Conservation (phyloP, 257 asterid species). For the Nicotiana attenuata region DNA sequence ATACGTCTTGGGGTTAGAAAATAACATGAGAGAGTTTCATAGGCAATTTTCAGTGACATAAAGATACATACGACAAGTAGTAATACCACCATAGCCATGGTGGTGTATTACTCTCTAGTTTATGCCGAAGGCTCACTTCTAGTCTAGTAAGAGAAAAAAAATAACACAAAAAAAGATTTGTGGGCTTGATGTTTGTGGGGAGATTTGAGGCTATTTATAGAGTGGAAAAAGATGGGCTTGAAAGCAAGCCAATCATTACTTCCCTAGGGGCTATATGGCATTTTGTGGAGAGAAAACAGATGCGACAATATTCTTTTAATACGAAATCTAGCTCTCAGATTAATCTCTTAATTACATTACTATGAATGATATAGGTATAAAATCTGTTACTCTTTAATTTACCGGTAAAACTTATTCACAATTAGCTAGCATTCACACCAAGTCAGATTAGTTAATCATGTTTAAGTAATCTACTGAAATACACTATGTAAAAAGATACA, state of each 20-base stretch:
- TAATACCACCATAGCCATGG: constrained; percentile 32
- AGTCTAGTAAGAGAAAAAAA: not conserved
- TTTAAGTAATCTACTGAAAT: not conserved
- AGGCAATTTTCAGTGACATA: constrained; percentile 26
- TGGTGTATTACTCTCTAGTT: not conserved
- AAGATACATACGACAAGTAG: constrained; percentile 16
- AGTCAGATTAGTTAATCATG: not conserved
- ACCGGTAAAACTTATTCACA: not conserved
- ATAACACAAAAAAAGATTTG: not conserved
- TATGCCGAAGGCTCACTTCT: not conserved
- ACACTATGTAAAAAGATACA: not conserved
- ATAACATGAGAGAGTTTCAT: constrained; percentile 55
- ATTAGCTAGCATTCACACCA: not conserved
- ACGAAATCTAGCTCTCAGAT: not conserved
- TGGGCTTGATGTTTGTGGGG: not conserved
- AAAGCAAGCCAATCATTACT: not conserved
- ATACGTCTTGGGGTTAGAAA: constrained; percentile 78
- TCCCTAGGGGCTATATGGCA: not conserved
- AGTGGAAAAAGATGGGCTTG: not conserved
- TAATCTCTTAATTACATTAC: not conserved
- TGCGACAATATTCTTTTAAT: not conserved
- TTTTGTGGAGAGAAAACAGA: not conserved
- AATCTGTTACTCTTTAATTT: not conserved
- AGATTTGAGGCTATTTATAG: not conserved
- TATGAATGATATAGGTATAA: not conserved